phyloP scores from a whole-genome alignment of 805 yeast genomes.

The Kodamaea nitidulidarum region DNA sequence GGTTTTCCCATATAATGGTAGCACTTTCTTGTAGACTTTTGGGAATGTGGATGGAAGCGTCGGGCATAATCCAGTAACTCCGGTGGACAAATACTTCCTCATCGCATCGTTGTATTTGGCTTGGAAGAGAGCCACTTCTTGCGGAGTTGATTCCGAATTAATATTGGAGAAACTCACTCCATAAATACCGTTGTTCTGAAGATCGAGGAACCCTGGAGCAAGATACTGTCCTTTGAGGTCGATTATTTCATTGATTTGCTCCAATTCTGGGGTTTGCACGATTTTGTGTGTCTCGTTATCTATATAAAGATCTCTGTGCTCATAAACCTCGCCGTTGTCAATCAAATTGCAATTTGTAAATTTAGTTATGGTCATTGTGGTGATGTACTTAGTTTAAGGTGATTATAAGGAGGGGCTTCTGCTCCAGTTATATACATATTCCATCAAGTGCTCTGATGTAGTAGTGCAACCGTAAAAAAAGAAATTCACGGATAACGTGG shows the following conservation, averaged over 20 bases:
- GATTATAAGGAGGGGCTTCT: neutral
- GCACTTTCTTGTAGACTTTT: slow-evolving; percentile 44
- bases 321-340: slow-evolving; percentile 35
- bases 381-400: neutral
- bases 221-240: slow-evolving; percentile 46
- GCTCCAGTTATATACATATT: neutral
- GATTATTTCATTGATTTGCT: slow-evolving; percentile 20
- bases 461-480: slow-evolving; percentile 3
- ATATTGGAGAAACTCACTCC: slow-evolving; percentile 50
- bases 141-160: slow-evolving; percentile 25
- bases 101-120: slow-evolving; percentile 40
- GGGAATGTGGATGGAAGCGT: slow-evolving; percentile 52
- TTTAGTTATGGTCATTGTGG: slow-evolving; percentile 16
- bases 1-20: slow-evolving; percentile 39
- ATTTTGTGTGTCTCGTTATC: slow-evolving; percentile 42
- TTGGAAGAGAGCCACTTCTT: slow-evolving; percentile 29
- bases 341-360: slow-evolving; percentile 42
- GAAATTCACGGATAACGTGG: slow-evolving; percentile 4
- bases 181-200: slow-evolving; percentile 55
- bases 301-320: slow-evolving; percentile 40
- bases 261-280: slow-evolving; percentile 21
- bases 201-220: slow-evolving; percentile 55
- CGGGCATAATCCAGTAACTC: slow-evolving; percentile 55
- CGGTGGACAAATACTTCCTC: slow-evolving; percentile 45
- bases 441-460: neutral